These are phyloP conservation scores for Nicotiana otophora DNA, from an alignment of 257 asterid genomes.

Conservation along the genomic window DNA sequence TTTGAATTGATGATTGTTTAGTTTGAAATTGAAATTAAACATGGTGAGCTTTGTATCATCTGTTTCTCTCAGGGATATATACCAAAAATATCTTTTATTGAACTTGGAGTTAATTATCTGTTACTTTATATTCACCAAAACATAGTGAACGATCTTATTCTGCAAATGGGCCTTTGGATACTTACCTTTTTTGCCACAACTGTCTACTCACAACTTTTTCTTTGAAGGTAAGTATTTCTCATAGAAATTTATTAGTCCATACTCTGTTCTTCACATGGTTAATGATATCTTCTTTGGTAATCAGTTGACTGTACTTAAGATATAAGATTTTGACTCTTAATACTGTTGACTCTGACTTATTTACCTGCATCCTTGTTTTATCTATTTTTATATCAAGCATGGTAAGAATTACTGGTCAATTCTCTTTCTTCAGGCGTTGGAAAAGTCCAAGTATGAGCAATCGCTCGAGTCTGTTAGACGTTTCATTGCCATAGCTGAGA, in stretches of 20 bases:
- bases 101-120: neutral
- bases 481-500: conserved; percentile 80
- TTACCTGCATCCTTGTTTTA: neutral
- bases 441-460: conserved; percentile 83
- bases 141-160: neutral
- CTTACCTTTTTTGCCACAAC: neutral
- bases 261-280: neutral
- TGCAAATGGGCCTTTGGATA: neutral
- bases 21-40: neutral
- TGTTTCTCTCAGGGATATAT: neutral
- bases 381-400: neutral
- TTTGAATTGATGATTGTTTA: neutral
- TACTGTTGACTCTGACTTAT: neutral
- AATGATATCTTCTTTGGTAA: neutral
- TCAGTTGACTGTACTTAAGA: neutral
- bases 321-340: neutral
- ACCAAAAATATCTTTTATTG: neutral
- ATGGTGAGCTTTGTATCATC: neutral
- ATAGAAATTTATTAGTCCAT: neutral
- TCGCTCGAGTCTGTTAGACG: conserved; percentile 83
- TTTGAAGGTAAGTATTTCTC: too few relatives aligned
- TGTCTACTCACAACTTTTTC: too few relatives aligned
- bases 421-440: conserved; percentile 58
- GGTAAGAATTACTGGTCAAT: neutral
- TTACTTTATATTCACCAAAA: neutral